Evolutionary conservation across 768 basidiomycete species (phyloP), one percentile per base, ranked within the genome.

Genomic region (Trametopsis cervina): DNA sequence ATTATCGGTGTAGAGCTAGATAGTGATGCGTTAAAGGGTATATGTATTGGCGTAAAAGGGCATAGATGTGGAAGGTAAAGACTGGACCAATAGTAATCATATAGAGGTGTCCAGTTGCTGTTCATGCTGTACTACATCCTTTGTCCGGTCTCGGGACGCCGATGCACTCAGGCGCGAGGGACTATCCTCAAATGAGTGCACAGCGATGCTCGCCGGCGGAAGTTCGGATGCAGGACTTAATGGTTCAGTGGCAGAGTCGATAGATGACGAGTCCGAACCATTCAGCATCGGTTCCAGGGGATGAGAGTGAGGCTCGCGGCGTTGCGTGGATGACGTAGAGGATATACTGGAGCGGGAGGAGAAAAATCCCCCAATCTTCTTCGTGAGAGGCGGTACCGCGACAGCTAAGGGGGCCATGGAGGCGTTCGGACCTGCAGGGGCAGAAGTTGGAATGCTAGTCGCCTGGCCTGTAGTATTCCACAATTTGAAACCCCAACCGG

Each of bases 291-390:
- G 72, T 49, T 66, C 63, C 40, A 62, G 63, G 29, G 57, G 60
- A 9, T 53, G 41, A 1, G 50, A 52, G 11, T 54, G 58, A 42
- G 46, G 57, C 44, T 54, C 47, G 44, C 46, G 63, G 56, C 42
- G 72, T 59, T 52, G 63, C 58, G 63, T 37, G 0, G 69, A 54
- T 2, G 65, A 60, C 0, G 65, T 65, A 12, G 79, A 81, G 15
- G 80, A 74, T 35, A 75, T 63, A 57, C 77, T 81, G 5, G 60
- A 63, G 50, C 81, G 70, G 23, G 80, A 70, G 47, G 74, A 69
- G 60, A 89, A 89, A 63, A 89, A 80, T 7, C 80, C 81, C 3
- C 84, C 83, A 38, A 89, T 57, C 66, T 85, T 88, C 57, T 74
- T 74, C 26, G 79, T 64, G n/a, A 81, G 66, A 1, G 78, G 79